These are phyloP conservation scores for Cephalotrichum gorgonifer DNA, from an alignment of 2,329 filamentous ascomycete species.

Conservation along the genomic window DNA sequence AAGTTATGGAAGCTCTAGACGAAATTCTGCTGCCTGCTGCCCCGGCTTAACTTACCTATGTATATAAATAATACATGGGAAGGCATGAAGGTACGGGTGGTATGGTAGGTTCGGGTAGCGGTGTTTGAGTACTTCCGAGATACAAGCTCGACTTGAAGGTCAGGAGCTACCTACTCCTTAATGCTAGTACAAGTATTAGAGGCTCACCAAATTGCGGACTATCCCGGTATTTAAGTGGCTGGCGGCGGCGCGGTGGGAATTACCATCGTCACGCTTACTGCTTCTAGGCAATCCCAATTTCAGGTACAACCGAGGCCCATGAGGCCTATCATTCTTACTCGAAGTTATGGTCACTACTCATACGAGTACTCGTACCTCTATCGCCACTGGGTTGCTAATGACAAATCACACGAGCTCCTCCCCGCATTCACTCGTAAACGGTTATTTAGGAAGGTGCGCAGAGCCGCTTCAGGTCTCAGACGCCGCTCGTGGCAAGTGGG, in stretches of 20 bases:
- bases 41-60: neutral
- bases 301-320: neutral
- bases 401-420: no score
- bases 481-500: no score
- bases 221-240: neutral
- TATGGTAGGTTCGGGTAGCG: neutral
- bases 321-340: no score
- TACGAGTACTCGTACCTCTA: no score
- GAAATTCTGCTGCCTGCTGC: neutral
- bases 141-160: neutral
- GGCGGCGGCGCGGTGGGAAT: conserved; percentile 2
- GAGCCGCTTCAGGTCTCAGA: neutral
- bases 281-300: conserved; percentile 5
- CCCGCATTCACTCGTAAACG: no score
- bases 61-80: neutral
- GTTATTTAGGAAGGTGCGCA: no score
- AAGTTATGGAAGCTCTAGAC: neutral
- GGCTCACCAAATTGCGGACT: neutral
- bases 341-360: no score
- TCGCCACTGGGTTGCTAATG: no score
- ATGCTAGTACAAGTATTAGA: no score
- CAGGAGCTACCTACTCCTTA: no score
- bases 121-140: neutral
- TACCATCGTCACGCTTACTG: conserved; percentile 2
- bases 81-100: neutral